A percentile compares a stretch with the other conserved stretches of the same genome.
Evolutionary conservation across 177 flowering plant genomes (phyloP).

Genomic region (Vitis hybrid): DNA sequence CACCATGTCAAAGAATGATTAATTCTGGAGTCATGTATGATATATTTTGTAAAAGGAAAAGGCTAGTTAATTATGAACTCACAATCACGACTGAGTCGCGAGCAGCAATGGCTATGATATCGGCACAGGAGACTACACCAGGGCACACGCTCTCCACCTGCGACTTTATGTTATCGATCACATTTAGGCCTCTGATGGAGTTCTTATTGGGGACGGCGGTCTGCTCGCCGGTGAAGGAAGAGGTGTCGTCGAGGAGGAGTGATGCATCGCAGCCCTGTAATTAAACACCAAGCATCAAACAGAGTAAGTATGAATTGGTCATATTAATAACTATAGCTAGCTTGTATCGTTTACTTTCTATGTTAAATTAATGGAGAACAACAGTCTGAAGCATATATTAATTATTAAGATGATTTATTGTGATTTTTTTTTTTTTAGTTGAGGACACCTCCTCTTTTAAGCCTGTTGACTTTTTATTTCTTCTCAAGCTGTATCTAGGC

Average conservation of each 20-base stretch:
- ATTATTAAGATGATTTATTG: no score
- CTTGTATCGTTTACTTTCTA: not conserved
- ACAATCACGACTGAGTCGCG: conserved; percentile 23
- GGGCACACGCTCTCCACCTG: conserved; percentile 26
- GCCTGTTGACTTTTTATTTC: no score
- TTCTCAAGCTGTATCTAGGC: no score
- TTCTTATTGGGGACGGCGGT: conserved; percentile 31
- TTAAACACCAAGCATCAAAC: not conserved
- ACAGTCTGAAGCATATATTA: no score
- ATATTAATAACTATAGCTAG: not conserved
- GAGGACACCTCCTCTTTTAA: no score
- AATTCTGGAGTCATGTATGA: no score
- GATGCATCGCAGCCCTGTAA: conserved; percentile 66
- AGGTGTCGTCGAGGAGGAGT: conserved; percentile 45
- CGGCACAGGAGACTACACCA: conserved; percentile 51
- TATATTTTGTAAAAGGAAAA: no score
- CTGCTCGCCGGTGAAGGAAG: conserved; percentile 44
- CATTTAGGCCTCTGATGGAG: conserved; percentile 41
- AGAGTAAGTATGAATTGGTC: not conserved
- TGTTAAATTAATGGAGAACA: no score
- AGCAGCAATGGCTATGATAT: conserved; percentile 36
- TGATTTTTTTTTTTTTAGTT: no score
- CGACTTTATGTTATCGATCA: conserved; percentile 33
- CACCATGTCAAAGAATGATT: no score
- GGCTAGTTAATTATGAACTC: not conserved